Evolutionary conservation across 139 green algal species (phyloP), one percentile per base, ranked within the genome.

Genomic region (Trebouxia sp.): DNA sequence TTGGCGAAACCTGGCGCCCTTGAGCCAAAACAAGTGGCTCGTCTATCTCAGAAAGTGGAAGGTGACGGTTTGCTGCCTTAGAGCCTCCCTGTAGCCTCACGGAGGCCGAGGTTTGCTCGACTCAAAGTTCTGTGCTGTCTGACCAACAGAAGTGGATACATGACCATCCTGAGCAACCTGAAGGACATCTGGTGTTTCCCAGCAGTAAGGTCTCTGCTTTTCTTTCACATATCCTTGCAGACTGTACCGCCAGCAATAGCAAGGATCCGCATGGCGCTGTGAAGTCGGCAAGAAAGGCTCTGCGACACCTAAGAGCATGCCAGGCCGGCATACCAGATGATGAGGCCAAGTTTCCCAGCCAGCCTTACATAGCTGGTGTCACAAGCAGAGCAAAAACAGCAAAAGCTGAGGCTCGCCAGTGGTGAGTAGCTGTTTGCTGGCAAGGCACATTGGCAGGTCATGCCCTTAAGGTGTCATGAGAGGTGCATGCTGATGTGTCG

Each of bases 71-170:
- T 43, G 62, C 32, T 70, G 20, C 62, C 62, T 22, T 42, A 42
- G 30, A 70, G 62, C 62, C 32, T 43, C 32, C 32, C 32, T 70
- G 32, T 43, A 6, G 32, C 5, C 62, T 45, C 62, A 70, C 32
- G 32, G 32, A 70, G 32, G 24, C 32, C 30, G 58, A 43, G 62
- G 32, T 70, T 70, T 67, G 56, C 55, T 67, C 28, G 28, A 32
- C 62, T 70, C 26, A 12, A n/a, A 70, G 0, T 70, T 45, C 0
- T 43, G 62, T 70, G 62, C 32, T 70, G 62, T 45, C 42, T 70
- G 62, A 70, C 67, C 67, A 56, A 39, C 67, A 77, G 67, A 77
- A 77, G 67, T 77, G 67, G 67, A 77, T 77, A 51, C 38, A 77
- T 53, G 67, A 77, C 37, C 65, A 75, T 5, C 6, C 20, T 37